Conservation (phyloP, 495 filamentous ascomycete genomes). For the Xylaria sp. region DNA sequence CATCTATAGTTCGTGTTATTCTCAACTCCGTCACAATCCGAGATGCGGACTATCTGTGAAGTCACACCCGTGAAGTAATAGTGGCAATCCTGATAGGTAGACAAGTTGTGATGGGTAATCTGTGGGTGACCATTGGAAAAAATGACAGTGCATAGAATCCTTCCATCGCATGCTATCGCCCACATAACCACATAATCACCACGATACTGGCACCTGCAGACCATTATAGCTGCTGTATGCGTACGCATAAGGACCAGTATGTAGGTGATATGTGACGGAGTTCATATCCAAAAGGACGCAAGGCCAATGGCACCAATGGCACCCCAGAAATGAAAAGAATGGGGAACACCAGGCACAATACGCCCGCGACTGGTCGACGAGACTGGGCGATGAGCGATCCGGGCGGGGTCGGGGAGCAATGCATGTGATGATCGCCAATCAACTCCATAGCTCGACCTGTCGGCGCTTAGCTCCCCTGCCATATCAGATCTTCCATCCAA, state of each 20-base stretch:
- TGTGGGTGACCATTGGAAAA: not conserved
- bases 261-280: not conserved
- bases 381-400: slow-evolving; percentile 2
- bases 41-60: slow-evolving; percentile 3
- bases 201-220: slow-evolving; percentile 7
- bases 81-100: slow-evolving; percentile 16
- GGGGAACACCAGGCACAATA: slow-evolving; percentile 12
- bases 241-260: too few species aligned
- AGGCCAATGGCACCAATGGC: slow-evolving; percentile 2
- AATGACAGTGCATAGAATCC: slow-evolving; percentile 20
- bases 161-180: slow-evolving; percentile 13
- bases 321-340: slow-evolving; percentile 11
- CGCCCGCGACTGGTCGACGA: slow-evolving; percentile 9
- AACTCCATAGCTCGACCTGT: slow-evolving; percentile 21
- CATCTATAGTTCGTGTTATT: not conserved
- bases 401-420: slow-evolving; percentile 23
- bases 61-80: slow-evolving; percentile 10
- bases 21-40: not conserved
- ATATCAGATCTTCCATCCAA: slow-evolving; percentile 27
- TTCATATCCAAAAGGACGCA: not conserved
- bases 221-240: not conserved
- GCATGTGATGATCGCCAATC: slow-evolving; percentile 29
- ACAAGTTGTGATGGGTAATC: not conserved
- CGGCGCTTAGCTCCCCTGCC: slow-evolving; percentile 30
- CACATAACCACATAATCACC: not conserved